These are phyloP conservation scores for Pichia paraexigua DNA, from an alignment of 805 yeast species.

Conservation along the genomic window DNA sequence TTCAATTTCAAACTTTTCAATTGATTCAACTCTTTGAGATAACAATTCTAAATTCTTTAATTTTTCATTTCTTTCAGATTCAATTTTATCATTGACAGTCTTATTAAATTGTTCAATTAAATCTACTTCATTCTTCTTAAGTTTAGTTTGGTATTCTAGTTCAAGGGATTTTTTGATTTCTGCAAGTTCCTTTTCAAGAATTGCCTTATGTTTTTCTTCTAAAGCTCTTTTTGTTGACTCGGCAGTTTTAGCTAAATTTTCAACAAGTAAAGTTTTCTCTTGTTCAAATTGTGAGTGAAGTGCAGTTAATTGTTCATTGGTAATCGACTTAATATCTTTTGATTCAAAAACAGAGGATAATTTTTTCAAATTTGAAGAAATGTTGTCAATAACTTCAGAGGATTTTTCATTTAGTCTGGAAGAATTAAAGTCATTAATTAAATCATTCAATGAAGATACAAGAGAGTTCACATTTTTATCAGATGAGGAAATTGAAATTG, in stretches of 20 bases:
- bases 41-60: conserved; percentile 61
- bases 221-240: conserved; percentile 53
- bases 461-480: conserved; percentile 29
- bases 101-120: conserved; percentile 61
- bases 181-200: conserved; percentile 56
- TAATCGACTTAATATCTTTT: conserved; percentile 14
- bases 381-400: conserved; percentile 17
- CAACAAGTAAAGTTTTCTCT: conserved; percentile 33
- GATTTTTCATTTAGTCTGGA: conserved; percentile 17
- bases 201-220: conserved; percentile 48
- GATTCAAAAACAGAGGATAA: conserved; percentile 23
- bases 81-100: conserved; percentile 51
- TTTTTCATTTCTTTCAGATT: conserved; percentile 70
- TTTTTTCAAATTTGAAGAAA: conserved; percentile 17
- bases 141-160: conserved; percentile 66
- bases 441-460: conserved; percentile 29
- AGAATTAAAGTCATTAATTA: conserved; percentile 26
- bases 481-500: conserved; percentile 24
- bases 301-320: conserved; percentile 2
- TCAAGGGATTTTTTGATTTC: conserved; percentile 58
- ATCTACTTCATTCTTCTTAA: conserved; percentile 57
- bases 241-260: conserved; percentile 50
- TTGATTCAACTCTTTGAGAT: conserved; percentile 41
- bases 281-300: conserved; percentile 24
- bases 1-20: conserved; percentile 46